Conservation (phyloP, 257 asterid genomes). For the Ballota nigra region DNA sequence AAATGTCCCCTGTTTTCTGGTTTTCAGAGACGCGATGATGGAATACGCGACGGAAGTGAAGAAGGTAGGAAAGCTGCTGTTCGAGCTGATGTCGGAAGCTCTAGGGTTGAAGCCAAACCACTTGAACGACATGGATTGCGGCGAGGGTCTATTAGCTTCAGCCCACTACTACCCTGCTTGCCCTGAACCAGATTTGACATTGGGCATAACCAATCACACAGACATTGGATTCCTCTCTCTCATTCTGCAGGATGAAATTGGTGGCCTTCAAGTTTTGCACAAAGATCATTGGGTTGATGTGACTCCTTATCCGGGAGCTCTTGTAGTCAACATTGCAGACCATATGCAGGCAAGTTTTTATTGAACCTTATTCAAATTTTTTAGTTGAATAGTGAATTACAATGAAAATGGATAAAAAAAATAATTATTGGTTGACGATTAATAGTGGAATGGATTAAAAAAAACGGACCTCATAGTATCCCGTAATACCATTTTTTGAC, state of each 20-base stretch:
- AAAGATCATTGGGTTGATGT: background rate
- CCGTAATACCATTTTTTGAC: no score
- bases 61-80: background rate
- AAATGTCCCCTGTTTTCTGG: no score
- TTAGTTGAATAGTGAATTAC: no score
- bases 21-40: background rate
- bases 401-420: no score
- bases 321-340: background rate
- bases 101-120: background rate
- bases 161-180: conserved; percentile 33
- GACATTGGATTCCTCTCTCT: conserved; percentile 29
- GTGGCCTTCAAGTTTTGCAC: conserved; percentile 19
- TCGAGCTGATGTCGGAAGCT: background rate
- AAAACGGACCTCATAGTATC: no score
- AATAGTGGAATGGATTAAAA: no score
- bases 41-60: background rate
- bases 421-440: no score
- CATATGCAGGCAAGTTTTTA: background rate
- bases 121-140: background rate
- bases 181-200: conserved; percentile 32
- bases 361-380: no score
- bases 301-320: background rate
- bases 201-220: conserved; percentile 20
- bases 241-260: conserved; percentile 36
- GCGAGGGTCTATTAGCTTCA: background rate